phyloP scores from a whole-genome alignment of 805 yeast genomes.

The Kodamaea kaohsiungensis region DNA sequence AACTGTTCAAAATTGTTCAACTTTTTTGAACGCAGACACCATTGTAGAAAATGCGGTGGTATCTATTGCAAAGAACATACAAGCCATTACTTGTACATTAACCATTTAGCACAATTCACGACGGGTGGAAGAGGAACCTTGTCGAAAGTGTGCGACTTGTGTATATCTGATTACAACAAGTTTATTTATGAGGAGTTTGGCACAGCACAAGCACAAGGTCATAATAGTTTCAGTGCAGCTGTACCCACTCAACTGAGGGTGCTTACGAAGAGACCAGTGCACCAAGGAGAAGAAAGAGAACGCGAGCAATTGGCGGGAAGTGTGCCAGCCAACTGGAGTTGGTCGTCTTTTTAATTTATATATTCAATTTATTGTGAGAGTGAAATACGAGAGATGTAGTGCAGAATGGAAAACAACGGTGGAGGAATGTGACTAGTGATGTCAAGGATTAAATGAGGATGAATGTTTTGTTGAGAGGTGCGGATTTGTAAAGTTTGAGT shows the following conservation, averaged over 20 bases:
- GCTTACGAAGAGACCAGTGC: background rate
- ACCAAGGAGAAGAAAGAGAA: constrained; percentile 24
- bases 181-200: constrained; percentile 46
- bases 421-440: too few species aligned
- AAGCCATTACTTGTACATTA: constrained; percentile 53
- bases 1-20: constrained; percentile 68
- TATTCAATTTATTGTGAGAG: background rate
- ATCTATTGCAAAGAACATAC: constrained; percentile 73
- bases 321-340: constrained; percentile 76
- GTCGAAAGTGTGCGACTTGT: constrained; percentile 68
- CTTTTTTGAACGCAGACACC: constrained; percentile 77
- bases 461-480: too few species aligned
- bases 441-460: too few species aligned
- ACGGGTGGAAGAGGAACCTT: constrained; percentile 68
- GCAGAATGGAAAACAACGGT: too few species aligned
- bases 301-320: constrained; percentile 47
- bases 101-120: constrained; percentile 61
- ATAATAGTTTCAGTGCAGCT: background rate
- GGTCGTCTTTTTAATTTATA: constrained; percentile 61
- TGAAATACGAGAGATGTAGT: background rate
- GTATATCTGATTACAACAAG: constrained; percentile 62
- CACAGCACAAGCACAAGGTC: constrained; percentile 10
- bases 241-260: background rate
- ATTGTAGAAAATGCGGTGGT: constrained; percentile 84
- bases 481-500: too few species aligned